Evolutionary conservation across 306 rosid species (phyloP), one percentile per base, ranked within the genome.

Genomic region (Urtica urens): DNA sequence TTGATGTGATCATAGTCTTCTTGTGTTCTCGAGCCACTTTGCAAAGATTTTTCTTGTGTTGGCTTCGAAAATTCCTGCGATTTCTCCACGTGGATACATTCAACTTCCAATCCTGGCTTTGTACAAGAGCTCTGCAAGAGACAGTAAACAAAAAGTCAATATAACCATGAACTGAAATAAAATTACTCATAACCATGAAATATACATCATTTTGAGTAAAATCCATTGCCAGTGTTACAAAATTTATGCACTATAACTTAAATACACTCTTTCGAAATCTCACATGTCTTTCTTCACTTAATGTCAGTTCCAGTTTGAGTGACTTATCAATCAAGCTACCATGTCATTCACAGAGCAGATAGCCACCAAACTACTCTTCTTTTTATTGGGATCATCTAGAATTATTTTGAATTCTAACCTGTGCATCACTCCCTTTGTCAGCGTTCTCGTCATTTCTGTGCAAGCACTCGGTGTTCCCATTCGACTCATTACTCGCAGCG

Each of bases 81-180:
- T 11, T 63, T 46, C 55, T 73, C 76, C 17, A 44, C 38, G 6
- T 45, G 71, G 55, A 61, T 63, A 66, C 75, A 75, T 68, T 86
- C 93, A 63, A 64, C 71, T 57, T 85, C 96, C 53, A 82, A 55
- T 41, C 75, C 95, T 30, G 90, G 94, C 80, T 68, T 92, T 13
- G 96, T 82, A 72, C 82, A 85, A 53, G 99, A 85, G 77, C 94
- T 92, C 96, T 84, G 87, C 77, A 66, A 60, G 71, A 72, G 42
- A 65, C 66, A 75, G 58, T 46, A 71, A 77, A 62, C 59, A 72
- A 38, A 22, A 46, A 68, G 67, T 58, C 53, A 49, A 38, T 46
- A 58, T 18, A 43, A 65, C 59, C 39, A 51, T 37, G 66, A 33
- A 65, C 37, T 42, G 59, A 57, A 69, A 67, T 45, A 30, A 62